phyloP scores from a whole-genome alignment of 2,329 filamentous ascomycete species.

The Chrysoporthe austroafricana region DNA sequence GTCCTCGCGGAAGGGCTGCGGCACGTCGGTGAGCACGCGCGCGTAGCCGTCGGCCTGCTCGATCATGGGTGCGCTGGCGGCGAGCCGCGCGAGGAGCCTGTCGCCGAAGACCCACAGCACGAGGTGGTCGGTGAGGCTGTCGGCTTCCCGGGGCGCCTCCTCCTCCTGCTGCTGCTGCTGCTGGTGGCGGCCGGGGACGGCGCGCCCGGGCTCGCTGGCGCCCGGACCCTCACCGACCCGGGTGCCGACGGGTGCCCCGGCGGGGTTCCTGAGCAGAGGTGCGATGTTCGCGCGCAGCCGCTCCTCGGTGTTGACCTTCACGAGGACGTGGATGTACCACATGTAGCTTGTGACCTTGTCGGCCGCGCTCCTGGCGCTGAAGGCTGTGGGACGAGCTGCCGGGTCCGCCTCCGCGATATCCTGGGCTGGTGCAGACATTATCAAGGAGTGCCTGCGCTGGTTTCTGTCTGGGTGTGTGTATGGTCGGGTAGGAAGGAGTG shows the following conservation, averaged over 20 bases:
- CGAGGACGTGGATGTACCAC: constrained; percentile 27
- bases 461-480: background rate
- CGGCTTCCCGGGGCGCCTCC: constrained; percentile 14
- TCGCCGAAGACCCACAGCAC: constrained; percentile 14
- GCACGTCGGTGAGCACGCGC: constrained; percentile 12
- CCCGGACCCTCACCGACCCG: too few species aligned
- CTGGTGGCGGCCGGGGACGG: background rate
- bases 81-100: constrained; percentile 11
- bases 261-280: background rate
- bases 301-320: constrained; percentile 22
- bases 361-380: background rate
- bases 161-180: background rate
- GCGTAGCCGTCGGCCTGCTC: constrained; percentile 17
- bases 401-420: background rate
- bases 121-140: constrained; percentile 24
- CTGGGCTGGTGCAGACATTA: background rate
- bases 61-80: constrained; percentile 17
- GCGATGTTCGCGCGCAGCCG: constrained; percentile 20
- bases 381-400: background rate
- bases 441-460: background rate
- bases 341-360: constrained; percentile 21
- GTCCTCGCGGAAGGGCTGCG: constrained; percentile 18
- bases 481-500: background rate
- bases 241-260: background rate
- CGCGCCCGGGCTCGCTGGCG: background rate